Base-by-base conservation (phyloP, 495 filamentous ascomycete species). In the Penicillium paxilli region DNA sequence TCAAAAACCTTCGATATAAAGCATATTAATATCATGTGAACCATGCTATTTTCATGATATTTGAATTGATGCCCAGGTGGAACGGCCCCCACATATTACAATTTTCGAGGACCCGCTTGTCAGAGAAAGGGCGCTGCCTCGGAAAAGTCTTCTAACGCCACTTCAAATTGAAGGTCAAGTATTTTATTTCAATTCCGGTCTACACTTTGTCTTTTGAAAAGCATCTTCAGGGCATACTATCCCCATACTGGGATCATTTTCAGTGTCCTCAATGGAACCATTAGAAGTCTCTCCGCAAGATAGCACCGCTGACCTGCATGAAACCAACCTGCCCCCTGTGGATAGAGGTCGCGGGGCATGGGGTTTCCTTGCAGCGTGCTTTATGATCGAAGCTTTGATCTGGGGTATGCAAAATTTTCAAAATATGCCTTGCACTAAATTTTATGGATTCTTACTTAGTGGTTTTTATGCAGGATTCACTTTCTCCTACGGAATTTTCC, bases 311-410 rank as follows among this genome's bases (percentile, higher is more conserved):
- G 21, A 68, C 83, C 10, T 25, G 14, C 47, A 55, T 21, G 52
- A 55, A 41, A 28, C 20, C 7, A 51, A 61, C 41, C 37, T 61
- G 26, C 84, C 84, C 6, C 78, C 75, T 4, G 78, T 66, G 4
- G 87, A 89, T 64, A 65, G 78, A 20, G 87, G 86, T 9, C 80
- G 75, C 44, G 68, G 82, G 35, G 86, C 87, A 11, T 90, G 82
- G 81, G 70, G 87, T 0, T 86, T 86, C 54, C 73, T 91, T 0
- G 70, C 76, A 1, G 82, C 79, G 4, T 78, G 79, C 56, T 88
- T 88, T 65, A 65, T 83, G 48, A 69, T 89, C 23, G 86, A 90
- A 58, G 80, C 73, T n/a, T 65, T 88, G 10, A 71, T 87, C 20
- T 89, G 85, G 85, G 85, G 84, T 84, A 64, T 57, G 70, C 62